Percentiles rank a stretch among this genome's conserved stretches.
Evolutionary conservation across 2,329 filamentous ascomycete genomes (phyloP).

Genomic region (Colletotrichum neosansevieriae): DNA sequence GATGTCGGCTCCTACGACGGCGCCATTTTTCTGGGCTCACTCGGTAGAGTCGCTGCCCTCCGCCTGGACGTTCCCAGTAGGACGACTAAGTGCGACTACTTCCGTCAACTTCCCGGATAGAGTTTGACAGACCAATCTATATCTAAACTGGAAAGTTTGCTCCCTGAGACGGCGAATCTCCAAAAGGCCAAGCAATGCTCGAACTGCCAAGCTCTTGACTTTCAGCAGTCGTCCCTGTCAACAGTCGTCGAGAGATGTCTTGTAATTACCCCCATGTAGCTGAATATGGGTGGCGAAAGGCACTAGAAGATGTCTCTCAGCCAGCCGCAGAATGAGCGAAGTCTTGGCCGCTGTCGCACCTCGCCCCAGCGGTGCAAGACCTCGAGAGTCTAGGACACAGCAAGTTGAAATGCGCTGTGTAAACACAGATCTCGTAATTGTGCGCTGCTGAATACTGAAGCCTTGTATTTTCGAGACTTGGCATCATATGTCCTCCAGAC

Average conservation of each 20-base stretch:
- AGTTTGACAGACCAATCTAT: conserved; percentile 23
- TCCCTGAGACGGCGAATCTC: conserved; percentile 29
- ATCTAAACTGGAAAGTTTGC: conserved; percentile 21
- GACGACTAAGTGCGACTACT: background rate
- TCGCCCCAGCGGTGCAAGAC: conserved; percentile 21
- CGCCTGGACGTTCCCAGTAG: conserved; percentile 5
- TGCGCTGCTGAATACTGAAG: background rate
- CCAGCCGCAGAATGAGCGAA: background rate
- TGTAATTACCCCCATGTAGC: too few species aligned
- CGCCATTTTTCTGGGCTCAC: background rate
- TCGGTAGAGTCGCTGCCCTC: conserved; percentile 7
- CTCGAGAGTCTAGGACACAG: conserved; percentile 14
- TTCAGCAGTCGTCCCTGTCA: conserved; percentile 24
- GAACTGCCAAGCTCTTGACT: conserved; percentile 20
- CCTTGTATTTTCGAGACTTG: background rate
- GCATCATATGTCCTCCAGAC: conserved; percentile 8
- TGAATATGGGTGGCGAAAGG: too few species aligned
- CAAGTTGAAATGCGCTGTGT: conserved; percentile 15
- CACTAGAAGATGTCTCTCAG: conserved; percentile 29
- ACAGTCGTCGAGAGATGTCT: conserved; percentile 9
- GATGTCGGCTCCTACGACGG: conserved; percentile 16
- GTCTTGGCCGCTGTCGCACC: conserved; percentile 26
- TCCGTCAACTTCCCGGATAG: conserved; percentile 5
- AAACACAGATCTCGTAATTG: conserved; percentile 2
- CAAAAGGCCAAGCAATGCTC: conserved; percentile 14